phyloP scores from a whole-genome alignment of 805 yeast genomes.

The Wickerhamomyces silvicola region DNA sequence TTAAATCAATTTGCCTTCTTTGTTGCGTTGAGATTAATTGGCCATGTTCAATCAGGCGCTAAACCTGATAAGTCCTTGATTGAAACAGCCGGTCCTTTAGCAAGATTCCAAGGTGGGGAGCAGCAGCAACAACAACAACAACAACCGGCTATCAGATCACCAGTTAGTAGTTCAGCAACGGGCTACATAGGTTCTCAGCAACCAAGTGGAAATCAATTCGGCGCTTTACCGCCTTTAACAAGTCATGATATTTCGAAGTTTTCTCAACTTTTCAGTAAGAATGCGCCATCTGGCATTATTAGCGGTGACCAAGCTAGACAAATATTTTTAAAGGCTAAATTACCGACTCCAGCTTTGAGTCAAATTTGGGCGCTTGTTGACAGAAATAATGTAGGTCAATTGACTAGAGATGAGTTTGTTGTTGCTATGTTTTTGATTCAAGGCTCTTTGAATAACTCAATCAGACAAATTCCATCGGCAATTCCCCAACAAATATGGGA shows the following conservation, averaged over 20 bases:
- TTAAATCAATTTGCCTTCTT: slow-evolving; percentile 76
- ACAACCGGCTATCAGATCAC: slow-evolving; percentile 7
- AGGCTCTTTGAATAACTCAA: slow-evolving; percentile 58
- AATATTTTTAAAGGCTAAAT: slow-evolving; percentile 82
- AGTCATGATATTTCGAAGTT: slow-evolving; percentile 57
- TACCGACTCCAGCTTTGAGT: slow-evolving; percentile 72
- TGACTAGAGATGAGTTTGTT: slow-evolving; percentile 70
- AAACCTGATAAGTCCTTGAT: slow-evolving; percentile 48
- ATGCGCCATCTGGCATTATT: slow-evolving; percentile 52
- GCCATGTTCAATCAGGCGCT: slow-evolving; percentile 74
- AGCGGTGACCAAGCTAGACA: slow-evolving; percentile 77
- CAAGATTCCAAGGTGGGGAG: slow-evolving; percentile 43
- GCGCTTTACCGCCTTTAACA: slow-evolving; percentile 44
- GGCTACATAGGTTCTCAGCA: no score
- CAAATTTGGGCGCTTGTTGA: slow-evolving; percentile 89
- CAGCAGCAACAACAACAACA: slow-evolving; percentile 4
- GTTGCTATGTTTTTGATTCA: slow-evolving; percentile 96
- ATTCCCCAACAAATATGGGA: slow-evolving; percentile 40
- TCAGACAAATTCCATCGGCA: slow-evolving; percentile 49
- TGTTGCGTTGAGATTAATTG: slow-evolving; percentile 82
- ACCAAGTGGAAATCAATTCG: slow-evolving; percentile 19
- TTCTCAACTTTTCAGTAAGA: slow-evolving; percentile 65
- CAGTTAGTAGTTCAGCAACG: no score
- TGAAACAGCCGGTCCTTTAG: slow-evolving; percentile 56
- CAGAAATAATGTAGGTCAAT: slow-evolving; percentile 62